Evolutionary conservation across 495 filamentous ascomycete species (phyloP).

Genomic region (Podospora fimiseda): DNA sequence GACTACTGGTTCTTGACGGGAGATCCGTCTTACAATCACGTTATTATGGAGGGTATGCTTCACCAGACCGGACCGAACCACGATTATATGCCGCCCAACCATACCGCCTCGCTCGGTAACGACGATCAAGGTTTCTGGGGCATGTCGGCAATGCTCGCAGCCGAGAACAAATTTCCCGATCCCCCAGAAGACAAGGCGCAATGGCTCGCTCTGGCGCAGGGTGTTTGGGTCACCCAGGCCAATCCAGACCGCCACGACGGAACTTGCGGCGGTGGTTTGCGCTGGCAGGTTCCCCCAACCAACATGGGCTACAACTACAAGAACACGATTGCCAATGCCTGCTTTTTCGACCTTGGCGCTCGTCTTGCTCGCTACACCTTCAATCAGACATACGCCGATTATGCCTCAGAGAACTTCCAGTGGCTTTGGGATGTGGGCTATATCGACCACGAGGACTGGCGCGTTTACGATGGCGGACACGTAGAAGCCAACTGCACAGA

Average conservation of each 20-base stretch:
- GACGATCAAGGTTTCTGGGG: slow-evolving; percentile 85
- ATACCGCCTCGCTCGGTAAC: slow-evolving; percentile 67
- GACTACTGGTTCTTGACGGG: slow-evolving; percentile 69
- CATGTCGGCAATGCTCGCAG: slow-evolving; percentile 67
- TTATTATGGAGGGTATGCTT: slow-evolving; percentile 54
- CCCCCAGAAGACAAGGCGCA: slow-evolving; percentile 52
- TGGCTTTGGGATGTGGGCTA: slow-evolving; percentile 62
- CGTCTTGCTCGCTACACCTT: slow-evolving; percentile 69
- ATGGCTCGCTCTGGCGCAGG: slow-evolving; percentile 70
- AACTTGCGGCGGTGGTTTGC: slow-evolving; percentile 63
- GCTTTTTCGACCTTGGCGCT: slow-evolving; percentile 76
- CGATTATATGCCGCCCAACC: slow-evolving; percentile 60
- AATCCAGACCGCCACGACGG: slow-evolving; percentile 50
- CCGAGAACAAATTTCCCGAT: slow-evolving; percentile 65
- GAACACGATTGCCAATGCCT: slow-evolving; percentile 58
- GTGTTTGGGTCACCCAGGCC: slow-evolving; percentile 67
- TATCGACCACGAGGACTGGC: slow-evolving; percentile 49
- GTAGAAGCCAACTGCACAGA: slow-evolving; percentile 55
- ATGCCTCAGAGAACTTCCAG: slow-evolving; percentile 67
- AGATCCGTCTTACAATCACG: slow-evolving; percentile 56
- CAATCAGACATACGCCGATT: slow-evolving; percentile 71
- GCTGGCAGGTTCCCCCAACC: slow-evolving; percentile 72
- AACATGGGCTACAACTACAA: slow-evolving; percentile 82
- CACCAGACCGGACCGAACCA: slow-evolving; percentile 55
- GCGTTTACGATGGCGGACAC: slow-evolving; percentile 66